These are phyloP conservation scores for Hevea brasiliensis DNA, from an alignment of 345 rosid species.

Conservation along the genomic window DNA sequence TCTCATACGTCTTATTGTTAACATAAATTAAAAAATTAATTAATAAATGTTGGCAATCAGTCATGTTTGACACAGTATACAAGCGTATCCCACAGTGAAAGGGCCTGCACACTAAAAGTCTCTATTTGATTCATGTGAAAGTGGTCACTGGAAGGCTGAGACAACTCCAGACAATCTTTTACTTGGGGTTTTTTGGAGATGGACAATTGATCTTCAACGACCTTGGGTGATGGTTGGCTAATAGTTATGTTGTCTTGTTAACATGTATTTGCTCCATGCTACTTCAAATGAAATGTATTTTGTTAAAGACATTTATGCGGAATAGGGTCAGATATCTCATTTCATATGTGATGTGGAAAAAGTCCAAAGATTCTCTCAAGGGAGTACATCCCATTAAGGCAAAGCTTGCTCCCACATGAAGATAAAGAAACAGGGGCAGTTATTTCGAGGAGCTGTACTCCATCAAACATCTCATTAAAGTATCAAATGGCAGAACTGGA, in stretches of 20 bases:
- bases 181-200: not conserved
- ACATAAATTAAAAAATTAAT: not conserved
- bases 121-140: not conserved
- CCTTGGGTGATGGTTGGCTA: not conserved
- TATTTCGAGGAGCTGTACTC: not conserved
- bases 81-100: not conserved
- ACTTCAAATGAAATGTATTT: not conserved
- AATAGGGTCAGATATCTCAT: not conserved
- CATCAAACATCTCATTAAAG: not conserved
- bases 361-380: not conserved
- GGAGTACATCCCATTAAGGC: not conserved
- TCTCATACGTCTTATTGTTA: not conserved
- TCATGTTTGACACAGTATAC: not conserved
- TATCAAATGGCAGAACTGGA: not conserved
- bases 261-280: not conserved
- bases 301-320: not conserved
- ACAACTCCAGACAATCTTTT: not conserved
- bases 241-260: not conserved
- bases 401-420: not conserved
- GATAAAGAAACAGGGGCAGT: not conserved
- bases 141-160: not conserved
- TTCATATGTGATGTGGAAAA: not conserved
- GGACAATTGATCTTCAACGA: not conserved
- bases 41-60: not conserved
- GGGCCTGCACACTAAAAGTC: not conserved